These are phyloP conservation scores for Suillus sp. DNA, from an alignment of 768 basidiomycete species.

Conservation along the genomic window DNA sequence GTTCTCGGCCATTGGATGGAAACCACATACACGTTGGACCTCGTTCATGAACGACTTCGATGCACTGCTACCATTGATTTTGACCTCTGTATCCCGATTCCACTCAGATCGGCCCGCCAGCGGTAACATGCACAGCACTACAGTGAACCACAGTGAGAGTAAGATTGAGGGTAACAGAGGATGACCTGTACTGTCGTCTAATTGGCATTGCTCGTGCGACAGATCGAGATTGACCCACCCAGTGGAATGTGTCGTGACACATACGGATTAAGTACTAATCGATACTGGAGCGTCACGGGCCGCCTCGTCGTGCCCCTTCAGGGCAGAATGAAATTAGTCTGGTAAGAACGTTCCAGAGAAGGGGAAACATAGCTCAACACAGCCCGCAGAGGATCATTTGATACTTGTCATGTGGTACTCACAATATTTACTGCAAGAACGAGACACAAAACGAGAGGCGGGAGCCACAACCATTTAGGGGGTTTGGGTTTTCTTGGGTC, in stretches of 20 bases:
- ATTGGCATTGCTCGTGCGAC: not conserved
- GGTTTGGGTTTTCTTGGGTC: no score
- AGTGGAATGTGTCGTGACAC: not conserved
- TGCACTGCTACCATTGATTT: no score
- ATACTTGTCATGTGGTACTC: no score
- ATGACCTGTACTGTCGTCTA: not conserved
- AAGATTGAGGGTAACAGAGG: not conserved
- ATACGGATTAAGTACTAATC: not conserved
- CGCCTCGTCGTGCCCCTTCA: not conserved
- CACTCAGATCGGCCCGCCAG: not conserved
- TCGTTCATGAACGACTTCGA: not conserved
- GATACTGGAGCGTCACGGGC: not conserved
- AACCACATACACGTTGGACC: not conserved
- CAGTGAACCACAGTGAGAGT: not conserved
- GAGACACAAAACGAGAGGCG: no score
- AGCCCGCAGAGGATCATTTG: no score
- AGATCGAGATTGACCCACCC: not conserved
- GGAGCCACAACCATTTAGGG: no score
- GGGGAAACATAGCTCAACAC: not conserved
- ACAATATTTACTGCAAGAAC: no score
- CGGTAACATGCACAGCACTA: not conserved
- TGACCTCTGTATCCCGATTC: not conserved
- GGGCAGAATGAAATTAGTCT: not conserved
- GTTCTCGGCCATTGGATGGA: not conserved
- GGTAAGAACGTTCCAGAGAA: not conserved